A percentile compares a stretch with the other conserved stretches of the same genome.
Conservation (phyloP, 306 rosid genomes). For the Lotus japonicus region DNA sequence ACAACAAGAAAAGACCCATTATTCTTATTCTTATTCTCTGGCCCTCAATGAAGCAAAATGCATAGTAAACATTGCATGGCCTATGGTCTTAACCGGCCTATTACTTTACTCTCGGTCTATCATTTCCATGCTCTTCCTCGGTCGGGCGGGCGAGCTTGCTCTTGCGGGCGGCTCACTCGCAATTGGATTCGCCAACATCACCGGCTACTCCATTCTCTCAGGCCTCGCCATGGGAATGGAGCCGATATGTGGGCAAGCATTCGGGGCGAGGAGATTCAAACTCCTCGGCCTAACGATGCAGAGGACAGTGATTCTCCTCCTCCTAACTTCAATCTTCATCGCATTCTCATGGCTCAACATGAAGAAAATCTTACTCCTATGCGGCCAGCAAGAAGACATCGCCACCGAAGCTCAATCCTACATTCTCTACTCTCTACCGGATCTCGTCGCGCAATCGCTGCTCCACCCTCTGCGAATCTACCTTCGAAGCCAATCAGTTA, state of each 20-base stretch:
- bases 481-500: conserved; percentile 67
- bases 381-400: conserved; percentile 59
- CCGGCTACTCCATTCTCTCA: conserved; percentile 79
- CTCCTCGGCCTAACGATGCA: conserved; percentile 68
- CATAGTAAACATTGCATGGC: conserved; percentile 47
- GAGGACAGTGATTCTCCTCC: conserved; percentile 60
- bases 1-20: conserved; percentile 13
- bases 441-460: conserved; percentile 66
- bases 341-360: conserved; percentile 63
- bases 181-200: conserved; percentile 83
- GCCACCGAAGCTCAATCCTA: conserved; percentile 60
- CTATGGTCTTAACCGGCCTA: conserved; percentile 70
- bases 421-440: conserved; percentile 70
- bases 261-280: conserved; percentile 77
- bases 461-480: conserved; percentile 79
- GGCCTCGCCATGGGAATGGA: conserved; percentile 97
- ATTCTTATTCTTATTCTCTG: conserved; percentile 15
- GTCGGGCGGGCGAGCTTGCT: conserved; percentile 60
- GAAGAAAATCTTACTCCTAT: conserved; percentile 47
- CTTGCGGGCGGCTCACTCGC: conserved; percentile 87
- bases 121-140: conserved; percentile 88
- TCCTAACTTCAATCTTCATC: conserved; percentile 49
- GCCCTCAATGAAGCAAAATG: conserved; percentile 42
- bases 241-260: conserved; percentile 92
- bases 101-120: conserved; percentile 77